Base-by-base conservation (phyloP, 345 rosid species). In the Salix koriyanagi region DNA sequence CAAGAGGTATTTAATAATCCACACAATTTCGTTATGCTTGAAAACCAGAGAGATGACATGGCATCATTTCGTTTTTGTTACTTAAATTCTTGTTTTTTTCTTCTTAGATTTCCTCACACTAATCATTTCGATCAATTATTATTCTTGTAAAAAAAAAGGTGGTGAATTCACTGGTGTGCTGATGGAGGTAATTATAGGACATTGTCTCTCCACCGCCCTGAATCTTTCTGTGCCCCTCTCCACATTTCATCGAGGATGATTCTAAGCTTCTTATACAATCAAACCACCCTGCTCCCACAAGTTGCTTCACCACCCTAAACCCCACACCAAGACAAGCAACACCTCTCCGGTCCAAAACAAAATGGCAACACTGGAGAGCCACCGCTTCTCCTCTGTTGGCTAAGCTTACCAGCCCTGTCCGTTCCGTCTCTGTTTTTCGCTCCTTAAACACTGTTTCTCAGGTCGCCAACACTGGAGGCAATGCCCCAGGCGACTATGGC, bases 291-390 rank as follows among this genome's bases (percentile, higher is more conserved):
- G 13, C 0, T 11, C 26, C 3, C 2, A 21, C 21, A 25, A 58
- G 14, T 7, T 11, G 2, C 14, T 6, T 1, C 14, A 2, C 16
- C 26, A 12, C 61, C n/a, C 30, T 46, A 18, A 64, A 18, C 15
- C 44, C 21, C 39, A 13, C 39, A 5, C 11, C 2, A 19, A 21
- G 21, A 6, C 25, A 21, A 21, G 11, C 9, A 54, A 54, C 60
- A 1, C 23, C 0, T 54, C 12, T 54, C 10, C 0, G 7, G 60
- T 7, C 56, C 2, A 28, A 48, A 75, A 50, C 21, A 26, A 46
- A 39, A 90, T 87, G 91, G 87, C 89, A 18, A 82, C 85, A 2
- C 61, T 75, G 83, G 70, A 81, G 83, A 67, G 74, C 67, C 42
- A 19, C 76, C 3, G 28, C 84, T 34, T 79, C 82, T 26, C 15